Evolutionary conservation across 106 monocot genomes (phyloP).

Genomic region (Dactylorhiza incarnata): DNA sequence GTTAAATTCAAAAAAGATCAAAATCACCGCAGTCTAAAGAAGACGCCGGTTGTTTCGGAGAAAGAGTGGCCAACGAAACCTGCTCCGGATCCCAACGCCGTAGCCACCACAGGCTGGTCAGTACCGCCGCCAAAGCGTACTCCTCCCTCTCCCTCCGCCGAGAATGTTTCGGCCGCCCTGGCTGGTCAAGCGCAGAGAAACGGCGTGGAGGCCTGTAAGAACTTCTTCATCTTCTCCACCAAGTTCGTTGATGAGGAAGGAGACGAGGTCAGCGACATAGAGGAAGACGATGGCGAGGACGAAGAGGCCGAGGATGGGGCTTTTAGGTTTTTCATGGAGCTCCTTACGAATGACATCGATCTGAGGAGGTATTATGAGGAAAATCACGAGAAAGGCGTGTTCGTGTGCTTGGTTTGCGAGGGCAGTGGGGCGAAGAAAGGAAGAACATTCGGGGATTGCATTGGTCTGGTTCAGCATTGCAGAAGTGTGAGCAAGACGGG

Average conservation of each 20-base stretch:
- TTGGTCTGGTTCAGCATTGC: conserved; percentile 52
- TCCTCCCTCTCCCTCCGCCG: conserved; percentile 5
- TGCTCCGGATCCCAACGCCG: neutral
- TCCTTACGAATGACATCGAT: conserved; percentile 37
- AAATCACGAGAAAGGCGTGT: conserved; percentile 47
- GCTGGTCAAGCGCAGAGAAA: conserved; percentile 6
- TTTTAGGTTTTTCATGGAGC: conserved; percentile 35
- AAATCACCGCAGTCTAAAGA: neutral
- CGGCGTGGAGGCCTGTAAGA: conserved; percentile 12
- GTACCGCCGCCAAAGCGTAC: neutral
- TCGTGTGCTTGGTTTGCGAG: conserved; percentile 56
- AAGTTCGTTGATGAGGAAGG: conserved; percentile 6
- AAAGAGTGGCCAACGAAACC: conserved; percentile 32
- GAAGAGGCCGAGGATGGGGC: conserved; percentile 15
- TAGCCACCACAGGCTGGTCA: conserved; percentile 6
- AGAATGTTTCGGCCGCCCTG: neutral
- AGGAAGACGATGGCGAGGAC: conserved; percentile 20
- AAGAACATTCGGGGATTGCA: conserved; percentile 36
- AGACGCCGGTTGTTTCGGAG: neutral
- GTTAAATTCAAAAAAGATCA: conserved; percentile 5
- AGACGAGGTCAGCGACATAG: conserved; percentile 17
- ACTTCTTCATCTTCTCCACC: conserved; percentile 26
- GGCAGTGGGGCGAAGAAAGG: conserved; percentile 32
- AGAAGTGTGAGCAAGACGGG: conserved; percentile 30
- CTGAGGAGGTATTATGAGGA: conserved; percentile 58